Percentiles rank a stretch among this genome's conserved stretches.
These are phyloP conservation scores for Globisporangium abappressorium DNA, from an alignment of 352 stramenopile genomes.

Conservation along the genomic window DNA sequence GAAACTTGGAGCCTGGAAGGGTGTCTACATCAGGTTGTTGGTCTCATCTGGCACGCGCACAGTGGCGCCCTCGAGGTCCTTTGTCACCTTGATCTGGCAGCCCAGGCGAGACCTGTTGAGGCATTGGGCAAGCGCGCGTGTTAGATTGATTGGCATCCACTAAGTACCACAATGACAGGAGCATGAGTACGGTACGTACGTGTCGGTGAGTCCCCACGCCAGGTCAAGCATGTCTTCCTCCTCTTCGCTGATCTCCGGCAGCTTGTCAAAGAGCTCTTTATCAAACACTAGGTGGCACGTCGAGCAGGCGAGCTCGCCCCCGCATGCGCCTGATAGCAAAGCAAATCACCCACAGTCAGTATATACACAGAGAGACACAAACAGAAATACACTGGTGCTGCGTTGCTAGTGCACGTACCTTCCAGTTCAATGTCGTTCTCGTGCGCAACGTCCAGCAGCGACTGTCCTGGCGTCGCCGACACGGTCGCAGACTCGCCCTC, in stretches of 20 bases:
- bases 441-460: conserved; percentile 89
- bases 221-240: conserved; percentile 96
- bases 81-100: conserved; percentile 90
- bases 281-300: conserved; percentile 93
- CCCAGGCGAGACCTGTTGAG: conserved; percentile 66
- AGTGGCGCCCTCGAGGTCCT: conserved; percentile 82
- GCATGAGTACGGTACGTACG: conserved; percentile 43
- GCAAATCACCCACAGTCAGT: not conserved
- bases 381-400: not conserved
- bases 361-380: not conserved
- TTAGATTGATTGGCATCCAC: not conserved
- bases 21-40: conserved; percentile 88
- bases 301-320: conserved; percentile 91
- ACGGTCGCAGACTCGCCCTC: conserved; percentile 75
- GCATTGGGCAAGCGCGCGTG: not conserved
- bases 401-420: conserved; percentile 18
- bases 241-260: conserved; percentile 89
- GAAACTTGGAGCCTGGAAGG: not conserved
- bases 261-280: conserved; percentile 83
- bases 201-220: conserved; percentile 92
- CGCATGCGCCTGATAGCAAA: conserved; percentile 70
- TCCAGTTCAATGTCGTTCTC: conserved; percentile 94
- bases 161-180: not conserved
- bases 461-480: conserved; percentile 66
- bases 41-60: conserved; percentile 87